Evolutionary conservation across 257 asterid genomes (phyloP), one percentile per base, ranked within the genome.

Genomic region (Agastache rugosa): DNA sequence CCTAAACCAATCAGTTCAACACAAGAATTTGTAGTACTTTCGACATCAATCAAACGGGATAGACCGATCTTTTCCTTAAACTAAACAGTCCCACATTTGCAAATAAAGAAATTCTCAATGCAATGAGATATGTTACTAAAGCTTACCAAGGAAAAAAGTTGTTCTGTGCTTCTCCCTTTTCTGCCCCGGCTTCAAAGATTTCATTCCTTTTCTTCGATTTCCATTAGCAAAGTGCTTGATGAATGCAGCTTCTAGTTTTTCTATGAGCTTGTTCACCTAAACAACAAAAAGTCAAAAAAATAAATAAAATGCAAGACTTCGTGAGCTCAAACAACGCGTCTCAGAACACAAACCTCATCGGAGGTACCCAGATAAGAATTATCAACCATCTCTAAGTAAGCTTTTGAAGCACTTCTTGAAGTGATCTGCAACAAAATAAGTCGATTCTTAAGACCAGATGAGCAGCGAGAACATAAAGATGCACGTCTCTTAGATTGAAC

Each of bases 171-270:
- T 87, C 83, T 91, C 96, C 75, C 66, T 87, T 74, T 89, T 91
- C 27, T 74, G 81, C 51, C 80, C 82, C 25, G 96, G 93, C 78
- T 82, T 86, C 81, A 91, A 75, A 44, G 76, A 65, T 45, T 79
- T 84, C 86, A 91, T 93, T 60, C 96, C 98, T 69, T 85, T 82
- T 20, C 92, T 78, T 42, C 81, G 88, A 71, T 93, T 93, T 53
- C 97, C 98, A 68, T 93, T 89, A 8, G 93, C 50, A 56, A 93
- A 93, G 78, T 91, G 92, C 82, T 93, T 93, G 53, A 91, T 69
- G 80, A 86, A 87, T 4, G 97, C 77, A 58, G 81, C 76, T 76
- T 93, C 97, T 44, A 87, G 73, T 75, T 84, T 89, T 42, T 84
- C 91, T 61, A 84, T 72, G 63, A 93, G 89, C 73, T 74, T 82